Evolutionary conservation across 2,329 filamentous ascomycete genomes (phyloP).

Genomic region (Pseudocercospora macadamiae): DNA sequence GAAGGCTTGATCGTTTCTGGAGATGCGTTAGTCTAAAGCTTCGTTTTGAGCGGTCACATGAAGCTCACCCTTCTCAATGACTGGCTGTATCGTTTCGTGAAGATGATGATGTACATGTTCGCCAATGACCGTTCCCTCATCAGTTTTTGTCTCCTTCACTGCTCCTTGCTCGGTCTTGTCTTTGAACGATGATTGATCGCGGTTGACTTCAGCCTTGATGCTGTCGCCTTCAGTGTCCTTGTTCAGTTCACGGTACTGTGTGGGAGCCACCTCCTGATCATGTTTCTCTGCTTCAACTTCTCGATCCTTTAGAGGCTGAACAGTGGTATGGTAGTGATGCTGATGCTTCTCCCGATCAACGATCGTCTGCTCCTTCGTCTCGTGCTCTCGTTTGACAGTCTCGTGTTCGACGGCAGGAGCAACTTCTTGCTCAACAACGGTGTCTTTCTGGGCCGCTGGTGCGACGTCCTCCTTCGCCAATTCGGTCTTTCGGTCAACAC

Average conservation of each 20-base stretch:
- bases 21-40: neutral
- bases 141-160: slow-evolving; percentile 20
- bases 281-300: slow-evolving; percentile 28
- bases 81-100: slow-evolving; percentile 34
- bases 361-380: slow-evolving; percentile 21
- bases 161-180: slow-evolving; percentile 22
- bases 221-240: slow-evolving; percentile 26
- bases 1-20: slow-evolving; percentile 28
- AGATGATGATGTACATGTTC: slow-evolving; percentile 34
- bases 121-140: slow-evolving; percentile 22
- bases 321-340: slow-evolving; percentile 35
- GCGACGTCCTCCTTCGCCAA: neutral
- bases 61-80: slow-evolving; percentile 31
- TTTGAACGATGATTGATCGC: slow-evolving; percentile 23
- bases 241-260: slow-evolving; percentile 25
- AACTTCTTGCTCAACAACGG: slow-evolving; percentile 25
- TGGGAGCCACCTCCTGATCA: slow-evolving; percentile 23
- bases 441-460: slow-evolving; percentile 19
- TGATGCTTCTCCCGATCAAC: slow-evolving; percentile 27
- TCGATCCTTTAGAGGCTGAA: slow-evolving; percentile 30
- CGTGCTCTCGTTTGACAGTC: slow-evolving; percentile 18
- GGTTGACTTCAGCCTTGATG: slow-evolving; percentile 26
- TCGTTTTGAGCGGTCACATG: too few relatives aligned
- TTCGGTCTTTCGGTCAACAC: neutral
- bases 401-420: slow-evolving; percentile 30